Evolutionary conservation across 2,329 filamentous ascomycete species (phyloP).

Genomic region (Sporothrix protearum): DNA sequence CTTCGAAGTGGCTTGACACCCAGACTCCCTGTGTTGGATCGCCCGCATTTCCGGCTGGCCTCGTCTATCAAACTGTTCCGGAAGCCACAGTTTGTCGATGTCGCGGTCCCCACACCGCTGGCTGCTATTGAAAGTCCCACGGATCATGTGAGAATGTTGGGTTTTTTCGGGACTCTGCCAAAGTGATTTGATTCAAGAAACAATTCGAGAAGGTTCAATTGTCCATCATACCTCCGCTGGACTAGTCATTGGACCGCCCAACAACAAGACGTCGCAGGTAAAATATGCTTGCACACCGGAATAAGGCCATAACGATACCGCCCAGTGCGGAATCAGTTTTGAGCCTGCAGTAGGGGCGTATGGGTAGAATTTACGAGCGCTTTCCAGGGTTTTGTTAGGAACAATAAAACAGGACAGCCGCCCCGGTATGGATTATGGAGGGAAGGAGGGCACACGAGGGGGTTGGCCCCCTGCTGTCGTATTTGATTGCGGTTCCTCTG

Average conservation of each 20-base stretch:
- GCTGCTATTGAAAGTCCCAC: background rate
- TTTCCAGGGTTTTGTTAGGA: background rate
- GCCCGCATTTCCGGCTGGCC: background rate
- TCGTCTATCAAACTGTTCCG: constrained; percentile 3
- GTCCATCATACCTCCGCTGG: background rate
- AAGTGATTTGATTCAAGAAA: background rate
- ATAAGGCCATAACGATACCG: background rate
- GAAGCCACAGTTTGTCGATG: background rate
- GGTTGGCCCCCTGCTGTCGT: background rate
- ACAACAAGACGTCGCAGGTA: background rate
- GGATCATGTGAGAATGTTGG: background rate
- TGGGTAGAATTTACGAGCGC: background rate
- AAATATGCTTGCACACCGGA: background rate
- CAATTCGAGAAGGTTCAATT: background rate
- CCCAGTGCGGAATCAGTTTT: background rate
- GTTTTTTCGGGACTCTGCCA: background rate
- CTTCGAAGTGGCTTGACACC: constrained; percentile 7
- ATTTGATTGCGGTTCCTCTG: background rate
- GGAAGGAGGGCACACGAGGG: background rate
- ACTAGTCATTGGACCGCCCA: background rate
- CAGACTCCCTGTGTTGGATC: constrained; percentile 7
- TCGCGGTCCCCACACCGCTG: background rate
- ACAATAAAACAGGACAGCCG: background rate
- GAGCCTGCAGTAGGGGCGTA: background rate
- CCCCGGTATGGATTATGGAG: background rate